Base-by-base conservation (phyloP, 345 rosid genomes). In the Rhodomyrtus tomentosa region DNA sequence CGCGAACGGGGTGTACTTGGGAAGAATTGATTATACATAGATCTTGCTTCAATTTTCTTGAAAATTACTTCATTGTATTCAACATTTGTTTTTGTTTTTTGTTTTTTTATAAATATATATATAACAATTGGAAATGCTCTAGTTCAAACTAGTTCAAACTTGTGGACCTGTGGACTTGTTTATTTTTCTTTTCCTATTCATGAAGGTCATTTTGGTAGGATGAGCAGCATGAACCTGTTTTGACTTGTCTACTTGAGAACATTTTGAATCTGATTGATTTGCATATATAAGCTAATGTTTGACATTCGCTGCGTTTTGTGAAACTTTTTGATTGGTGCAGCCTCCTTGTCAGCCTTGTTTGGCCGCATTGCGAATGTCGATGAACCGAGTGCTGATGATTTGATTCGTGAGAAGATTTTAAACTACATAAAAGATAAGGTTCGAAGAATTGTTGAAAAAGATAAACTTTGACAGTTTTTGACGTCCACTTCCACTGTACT, bases 351-450 rank as follows among this genome's bases (percentile, higher is more conserved):
- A 76, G 96, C 98, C 32, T 89, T 98, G 87, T 98, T 98, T 89
- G 93, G 93, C 82, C 96, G 94, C 89, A 92, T 95, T 89, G 93
- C 91, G 25, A 94, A 86, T 85, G 92, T 89, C 84, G 98, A 92
- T 83, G 98, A 95, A 79, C 96, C 94, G 79, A 91, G 90, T 84
- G 88, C 94, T 4, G 98, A 93, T 68, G 99, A 95, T 84, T 88
- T 89, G 84, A 91, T 93, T 29, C 96, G 99, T 53, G 98, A 95
- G 85, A 98, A 93, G 88, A 98, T 94, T 84, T 88, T 98, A 49
- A 90, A 90, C 81, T 98, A 96, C 87, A 92, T 98, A 74, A 91
- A 93, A 89, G 99, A 98, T 85, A 98, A 96, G 98, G 99, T 98
- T 55, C 4, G 58, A 54, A 42, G 42, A 7, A 56, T 82, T 25